Evolutionary conservation across 192 early-diverging fungal species (phyloP).

Genomic region (Glomus cerebriforme): DNA sequence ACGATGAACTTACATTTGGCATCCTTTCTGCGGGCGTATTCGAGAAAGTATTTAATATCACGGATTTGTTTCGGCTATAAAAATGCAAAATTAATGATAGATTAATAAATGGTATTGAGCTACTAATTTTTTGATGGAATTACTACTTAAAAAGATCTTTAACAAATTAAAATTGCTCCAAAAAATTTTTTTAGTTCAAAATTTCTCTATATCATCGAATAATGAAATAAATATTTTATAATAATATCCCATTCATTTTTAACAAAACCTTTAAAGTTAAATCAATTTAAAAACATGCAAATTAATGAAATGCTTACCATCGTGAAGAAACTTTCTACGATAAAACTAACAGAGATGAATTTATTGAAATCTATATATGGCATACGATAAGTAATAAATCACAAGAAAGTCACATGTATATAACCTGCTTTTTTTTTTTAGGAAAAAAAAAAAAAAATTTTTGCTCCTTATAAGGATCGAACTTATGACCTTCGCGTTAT

Average conservation of each 20-base stretch:
- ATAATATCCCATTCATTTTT: not conserved
- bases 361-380: not conserved
- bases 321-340: not conserved
- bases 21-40: constrained; percentile 94
- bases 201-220: not conserved
- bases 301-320: not conserved
- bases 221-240: not conserved
- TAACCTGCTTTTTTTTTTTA: not conserved
- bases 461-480: constrained; percentile 27
- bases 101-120: not conserved
- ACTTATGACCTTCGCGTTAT: constrained; percentile 35
- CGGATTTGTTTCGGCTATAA: constrained; percentile 92
- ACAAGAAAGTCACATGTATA: not conserved
- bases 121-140: not conserved
- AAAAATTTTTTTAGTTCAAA: not conserved
- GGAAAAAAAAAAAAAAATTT: not conserved
- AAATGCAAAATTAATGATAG: not conserved
- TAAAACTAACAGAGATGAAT: not conserved
- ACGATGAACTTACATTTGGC: constrained; percentile 65
- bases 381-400: too few relatives aligned
- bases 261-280: not conserved
- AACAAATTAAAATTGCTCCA: too few relatives aligned
- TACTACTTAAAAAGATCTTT: not conserved
- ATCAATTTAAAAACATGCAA: not conserved
- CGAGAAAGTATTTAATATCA: constrained; percentile 98